phyloP scores from a whole-genome alignment of 73 alveolate species.

The Uronychia setigera region DNA sequence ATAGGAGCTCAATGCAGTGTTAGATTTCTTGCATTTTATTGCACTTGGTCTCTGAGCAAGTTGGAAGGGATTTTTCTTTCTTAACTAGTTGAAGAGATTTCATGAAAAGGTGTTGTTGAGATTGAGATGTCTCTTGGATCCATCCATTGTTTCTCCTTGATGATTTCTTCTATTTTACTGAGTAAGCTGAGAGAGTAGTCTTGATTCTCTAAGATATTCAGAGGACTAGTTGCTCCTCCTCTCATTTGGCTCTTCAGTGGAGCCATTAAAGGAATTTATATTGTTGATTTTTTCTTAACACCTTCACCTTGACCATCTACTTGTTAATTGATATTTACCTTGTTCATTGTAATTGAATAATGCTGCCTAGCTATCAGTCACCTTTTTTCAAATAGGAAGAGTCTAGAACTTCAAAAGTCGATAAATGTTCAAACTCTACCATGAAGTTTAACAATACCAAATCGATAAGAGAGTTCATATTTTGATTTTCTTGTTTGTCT shows the following conservation, averaged over 20 bases:
- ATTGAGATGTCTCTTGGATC: no score
- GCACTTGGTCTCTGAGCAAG: background rate
- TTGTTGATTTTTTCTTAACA: background rate
- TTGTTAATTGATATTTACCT: background rate
- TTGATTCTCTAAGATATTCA: background rate
- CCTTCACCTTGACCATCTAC: background rate
- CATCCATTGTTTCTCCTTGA: background rate
- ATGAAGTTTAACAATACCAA: no score
- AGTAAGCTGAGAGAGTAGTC: background rate
- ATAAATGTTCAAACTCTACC: background rate
- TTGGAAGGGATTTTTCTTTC: background rate
- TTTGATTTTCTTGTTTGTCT: no score
- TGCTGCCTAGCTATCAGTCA: background rate
- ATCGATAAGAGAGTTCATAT: no score
- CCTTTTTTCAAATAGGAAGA: no score
- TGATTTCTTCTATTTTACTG: background rate
- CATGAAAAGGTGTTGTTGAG: no score
- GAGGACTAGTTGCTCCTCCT: slow-evolving; percentile 4
- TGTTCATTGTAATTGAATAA: no score
- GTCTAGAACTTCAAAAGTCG: background rate
- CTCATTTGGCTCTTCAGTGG: background rate
- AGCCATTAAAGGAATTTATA: background rate
- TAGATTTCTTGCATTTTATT: no score
- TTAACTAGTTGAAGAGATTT: no score
- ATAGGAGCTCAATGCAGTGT: no score